A percentile compares a stretch with the other conserved stretches of the same genome.
These are phyloP conservation scores for Paspalum vaginatum DNA, from an alignment of 176 grass and related monocot species.

Conservation along the genomic window DNA sequence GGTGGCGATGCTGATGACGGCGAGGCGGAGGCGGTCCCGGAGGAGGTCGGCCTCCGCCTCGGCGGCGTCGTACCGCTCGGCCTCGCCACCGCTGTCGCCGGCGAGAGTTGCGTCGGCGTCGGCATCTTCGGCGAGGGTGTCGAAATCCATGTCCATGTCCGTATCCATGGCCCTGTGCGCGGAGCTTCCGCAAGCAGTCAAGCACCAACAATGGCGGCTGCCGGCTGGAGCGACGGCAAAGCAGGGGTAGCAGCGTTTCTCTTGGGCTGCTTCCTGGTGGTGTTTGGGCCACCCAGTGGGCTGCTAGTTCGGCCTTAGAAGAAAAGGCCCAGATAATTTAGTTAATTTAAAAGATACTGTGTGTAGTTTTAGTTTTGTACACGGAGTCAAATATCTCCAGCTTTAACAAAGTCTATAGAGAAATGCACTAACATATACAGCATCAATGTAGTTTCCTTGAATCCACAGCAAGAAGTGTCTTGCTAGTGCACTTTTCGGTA, in stretches of 20 bases:
- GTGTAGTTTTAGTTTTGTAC: too few relatives aligned
- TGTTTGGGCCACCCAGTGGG: neutral
- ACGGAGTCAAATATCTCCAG: too few relatives aligned
- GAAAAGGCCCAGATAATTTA: too few relatives aligned
- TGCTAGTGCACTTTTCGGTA: too few relatives aligned
- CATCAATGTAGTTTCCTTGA: too few relatives aligned
- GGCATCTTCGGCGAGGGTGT: constrained; percentile 35
- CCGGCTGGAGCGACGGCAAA: neutral
- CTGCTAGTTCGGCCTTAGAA: neutral
- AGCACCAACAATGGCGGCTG: constrained; percentile 7
- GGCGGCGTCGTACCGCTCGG: constrained; percentile 39
- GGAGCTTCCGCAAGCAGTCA: neutral
- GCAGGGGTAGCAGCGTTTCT: too few relatives aligned
- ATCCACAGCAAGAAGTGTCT: too few relatives aligned
- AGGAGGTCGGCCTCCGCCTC: constrained; percentile 65
- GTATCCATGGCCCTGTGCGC: neutral
- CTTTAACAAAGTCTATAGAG: too few relatives aligned
- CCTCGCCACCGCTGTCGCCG: constrained; percentile 16
- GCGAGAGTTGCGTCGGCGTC: neutral
- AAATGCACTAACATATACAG: too few relatives aligned
- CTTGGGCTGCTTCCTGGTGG: neutral
- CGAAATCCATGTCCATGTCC: constrained; percentile 40
- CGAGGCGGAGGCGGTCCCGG: constrained; percentile 67
- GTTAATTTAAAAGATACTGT: too few relatives aligned
- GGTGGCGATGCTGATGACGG: constrained; percentile 74